Percentiles rank a stretch among this genome's conserved stretches.
These are phyloP conservation scores for Suillus brevipes DNA, from an alignment of 768 basidiomycete species.

Conservation along the genomic window DNA sequence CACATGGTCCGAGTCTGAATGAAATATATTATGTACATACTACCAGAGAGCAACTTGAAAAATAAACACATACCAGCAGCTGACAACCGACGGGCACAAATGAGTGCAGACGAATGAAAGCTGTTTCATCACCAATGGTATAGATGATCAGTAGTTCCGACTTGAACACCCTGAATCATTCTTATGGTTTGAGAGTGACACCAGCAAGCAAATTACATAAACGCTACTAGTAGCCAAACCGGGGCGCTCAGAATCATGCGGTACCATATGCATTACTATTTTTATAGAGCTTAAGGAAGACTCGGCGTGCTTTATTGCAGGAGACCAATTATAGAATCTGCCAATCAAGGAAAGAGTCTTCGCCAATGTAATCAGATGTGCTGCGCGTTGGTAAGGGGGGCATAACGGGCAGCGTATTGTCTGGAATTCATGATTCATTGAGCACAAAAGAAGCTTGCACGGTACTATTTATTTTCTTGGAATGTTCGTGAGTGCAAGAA, in stretches of 20 bases:
- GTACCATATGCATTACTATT: background rate
- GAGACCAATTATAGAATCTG: background rate
- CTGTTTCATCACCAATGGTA: too few relatives aligned
- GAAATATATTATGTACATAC: too few relatives aligned
- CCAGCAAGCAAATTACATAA: too few relatives aligned
- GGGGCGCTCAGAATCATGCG: background rate
- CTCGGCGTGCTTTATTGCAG: background rate
- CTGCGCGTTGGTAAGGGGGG: background rate
- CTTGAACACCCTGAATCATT: too few relatives aligned
- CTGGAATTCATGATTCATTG: constrained; percentile 21
- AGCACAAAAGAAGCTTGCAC: constrained; percentile 31
- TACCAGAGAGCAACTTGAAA: too few relatives aligned
- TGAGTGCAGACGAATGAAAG: too few relatives aligned
- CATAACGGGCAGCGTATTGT: background rate
- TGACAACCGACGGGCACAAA: too few relatives aligned
- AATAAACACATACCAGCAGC: too few relatives aligned
- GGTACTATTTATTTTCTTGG: constrained; percentile 32
- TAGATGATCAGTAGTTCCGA: too few relatives aligned
- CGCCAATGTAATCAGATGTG: background rate
- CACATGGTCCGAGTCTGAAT: too few relatives aligned
- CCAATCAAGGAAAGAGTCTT: background rate
- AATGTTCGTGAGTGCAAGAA: constrained; percentile 19
- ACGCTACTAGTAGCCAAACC: too few relatives aligned
- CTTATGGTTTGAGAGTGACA: too few relatives aligned
- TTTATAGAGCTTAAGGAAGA: background rate